Conservation (phyloP, 306 rosid genomes). For the Castanopsis chinensis region DNA sequence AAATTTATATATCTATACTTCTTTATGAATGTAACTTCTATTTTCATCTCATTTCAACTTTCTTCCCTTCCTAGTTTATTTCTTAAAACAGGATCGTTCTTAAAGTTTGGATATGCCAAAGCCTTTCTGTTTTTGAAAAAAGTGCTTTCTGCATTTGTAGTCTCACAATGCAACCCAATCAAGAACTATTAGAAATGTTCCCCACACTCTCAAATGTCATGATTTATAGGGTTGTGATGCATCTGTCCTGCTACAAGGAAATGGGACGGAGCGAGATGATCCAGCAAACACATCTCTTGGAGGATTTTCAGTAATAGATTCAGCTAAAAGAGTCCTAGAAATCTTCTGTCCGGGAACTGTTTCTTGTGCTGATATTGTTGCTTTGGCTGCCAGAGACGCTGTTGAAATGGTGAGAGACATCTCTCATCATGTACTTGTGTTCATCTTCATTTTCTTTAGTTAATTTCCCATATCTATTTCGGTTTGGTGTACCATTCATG, state of each 20-base stretch:
- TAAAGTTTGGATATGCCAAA: neutral
- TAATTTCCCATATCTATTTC: neutral
- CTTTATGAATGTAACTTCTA: no score
- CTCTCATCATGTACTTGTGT: neutral
- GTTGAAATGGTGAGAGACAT: conserved; percentile 62
- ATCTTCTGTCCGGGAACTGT: conserved; percentile 72
- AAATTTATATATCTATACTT: no score
- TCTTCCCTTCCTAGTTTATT: neutral
- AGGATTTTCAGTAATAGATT: conserved; percentile 72
- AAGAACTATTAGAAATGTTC: no score
- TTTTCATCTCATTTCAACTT: no score
- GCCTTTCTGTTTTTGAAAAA: no score
- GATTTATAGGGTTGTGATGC: conserved; percentile 80
- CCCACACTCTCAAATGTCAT: no score
- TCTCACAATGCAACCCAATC: no score
- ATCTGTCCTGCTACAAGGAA: conserved; percentile 76
- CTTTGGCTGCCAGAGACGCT: conserved; percentile 89
- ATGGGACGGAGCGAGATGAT: conserved; percentile 68
- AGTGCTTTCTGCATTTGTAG: no score
- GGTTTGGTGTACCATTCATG: conserved; percentile 9
- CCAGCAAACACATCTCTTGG: conserved; percentile 82
- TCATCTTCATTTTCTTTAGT: neutral
- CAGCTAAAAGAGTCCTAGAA: conserved; percentile 68
- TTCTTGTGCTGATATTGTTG: conserved; percentile 91
- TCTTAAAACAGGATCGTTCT: neutral